Conservation (phyloP, 129 eudicot species). For the Artemisia tridentata region DNA sequence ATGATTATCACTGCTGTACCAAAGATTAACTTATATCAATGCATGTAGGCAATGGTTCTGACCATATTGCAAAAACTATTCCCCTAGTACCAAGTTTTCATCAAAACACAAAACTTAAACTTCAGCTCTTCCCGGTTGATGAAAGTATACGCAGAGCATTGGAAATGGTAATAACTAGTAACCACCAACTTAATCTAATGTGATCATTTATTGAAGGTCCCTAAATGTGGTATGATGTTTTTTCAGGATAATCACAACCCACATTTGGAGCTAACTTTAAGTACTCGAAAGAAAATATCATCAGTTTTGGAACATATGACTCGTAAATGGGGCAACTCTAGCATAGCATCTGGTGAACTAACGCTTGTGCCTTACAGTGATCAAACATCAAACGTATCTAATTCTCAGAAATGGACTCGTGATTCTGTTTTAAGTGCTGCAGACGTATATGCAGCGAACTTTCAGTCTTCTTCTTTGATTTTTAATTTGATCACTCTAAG, state of each 20-base stretch:
- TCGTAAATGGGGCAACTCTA: slow-evolving; percentile 82
- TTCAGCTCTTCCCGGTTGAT: slow-evolving; percentile 85
- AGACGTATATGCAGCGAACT: slow-evolving; percentile 61
- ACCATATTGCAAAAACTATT: slow-evolving; percentile 30
- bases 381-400: slow-evolving; percentile 40
- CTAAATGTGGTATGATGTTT: background rate
- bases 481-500: no score
- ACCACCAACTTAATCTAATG: background rate
- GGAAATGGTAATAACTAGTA: slow-evolving; percentile 51
- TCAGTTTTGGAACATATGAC: slow-evolving; percentile 80
- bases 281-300: slow-evolving; percentile 73
- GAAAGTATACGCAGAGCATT: slow-evolving; percentile 68
- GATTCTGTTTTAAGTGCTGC: slow-evolving; percentile 72
- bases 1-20: background rate
- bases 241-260: slow-evolving; percentile 73
- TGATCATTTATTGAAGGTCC: background rate
- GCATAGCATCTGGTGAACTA: slow-evolving; percentile 57
- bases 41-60: slow-evolving; percentile 19
- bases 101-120: slow-evolving; percentile 56
- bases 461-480: no score
- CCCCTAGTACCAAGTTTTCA: slow-evolving; percentile 29
- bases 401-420: slow-evolving; percentile 63
- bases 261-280: slow-evolving; percentile 77
- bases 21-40: background rate
- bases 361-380: slow-evolving; percentile 51